Percentiles rank a stretch among this genome's conserved stretches.
Evolutionary conservation across 139 green algal species (phyloP).

Genomic region (Picochlorum costavermella): DNA sequence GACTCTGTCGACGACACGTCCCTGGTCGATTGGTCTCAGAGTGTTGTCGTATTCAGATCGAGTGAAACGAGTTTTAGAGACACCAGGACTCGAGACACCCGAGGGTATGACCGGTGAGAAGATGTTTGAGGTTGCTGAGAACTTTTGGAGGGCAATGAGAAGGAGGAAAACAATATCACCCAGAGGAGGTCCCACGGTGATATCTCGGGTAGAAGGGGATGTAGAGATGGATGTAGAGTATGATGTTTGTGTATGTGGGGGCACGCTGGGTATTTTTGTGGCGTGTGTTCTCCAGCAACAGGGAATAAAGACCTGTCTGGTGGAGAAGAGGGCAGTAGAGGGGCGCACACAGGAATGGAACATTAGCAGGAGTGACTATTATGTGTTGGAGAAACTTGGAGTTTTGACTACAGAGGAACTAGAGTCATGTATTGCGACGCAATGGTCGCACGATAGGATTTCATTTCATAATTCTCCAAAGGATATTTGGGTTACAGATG

Average conservation of each 20-base stretch:
- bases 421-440: conserved; percentile 39
- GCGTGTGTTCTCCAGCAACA: conserved; percentile 57
- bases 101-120: conserved; percentile 9
- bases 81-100: conserved; percentile 8
- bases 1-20: no score
- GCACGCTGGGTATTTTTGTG: conserved; percentile 79
- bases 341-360: conserved; percentile 35
- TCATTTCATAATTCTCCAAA: conserved; percentile 29
- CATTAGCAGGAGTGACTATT: conserved; percentile 13
- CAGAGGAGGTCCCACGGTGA: conserved; percentile 1
- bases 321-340: conserved; percentile 48
- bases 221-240: conserved; percentile 26
- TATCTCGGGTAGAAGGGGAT: not conserved
- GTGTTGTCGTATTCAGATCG: not conserved
- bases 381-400: conserved; percentile 48
- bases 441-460: conserved; percentile 69
- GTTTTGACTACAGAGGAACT: conserved; percentile 57
- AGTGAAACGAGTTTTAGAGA: conserved; percentile 9
- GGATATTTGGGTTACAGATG: conserved; percentile 48
- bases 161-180: not conserved
- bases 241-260: conserved; percentile 76
- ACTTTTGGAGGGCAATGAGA: conserved; percentile 22
- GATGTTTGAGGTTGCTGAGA: conserved; percentile 20
- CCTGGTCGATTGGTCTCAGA: no score
- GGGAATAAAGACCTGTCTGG: conserved; percentile 46